Conservation (phyloP, 164 flowering plant species). For the Berberis vulgaris region DNA sequence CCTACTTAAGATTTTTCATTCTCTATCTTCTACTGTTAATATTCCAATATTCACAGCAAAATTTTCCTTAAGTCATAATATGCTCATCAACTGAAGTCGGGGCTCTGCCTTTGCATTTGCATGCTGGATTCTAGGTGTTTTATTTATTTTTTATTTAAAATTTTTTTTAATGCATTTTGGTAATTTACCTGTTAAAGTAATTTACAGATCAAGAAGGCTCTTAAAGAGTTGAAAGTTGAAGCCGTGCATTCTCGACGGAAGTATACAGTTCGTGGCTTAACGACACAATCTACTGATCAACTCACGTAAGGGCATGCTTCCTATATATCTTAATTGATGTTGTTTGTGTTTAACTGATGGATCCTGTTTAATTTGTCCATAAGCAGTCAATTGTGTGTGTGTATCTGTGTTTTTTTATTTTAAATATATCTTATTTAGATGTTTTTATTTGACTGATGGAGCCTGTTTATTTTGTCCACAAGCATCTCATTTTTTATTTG, state of each 20-base stretch:
- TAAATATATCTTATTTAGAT: not conserved
- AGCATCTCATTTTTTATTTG: not conserved
- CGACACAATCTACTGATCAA: constrained; percentile 56
- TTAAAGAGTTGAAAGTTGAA: constrained; percentile 66
- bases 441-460: not conserved
- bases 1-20: not conserved
- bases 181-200: not conserved
- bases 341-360: not conserved
- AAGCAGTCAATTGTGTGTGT: not conserved
- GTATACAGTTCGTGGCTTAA: constrained; percentile 55
- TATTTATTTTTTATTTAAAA: not conserved
- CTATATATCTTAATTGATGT: not conserved
- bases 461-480: not conserved
- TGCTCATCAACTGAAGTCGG: not conserved
- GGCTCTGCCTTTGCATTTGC: not conserved
- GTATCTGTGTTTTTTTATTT: not conserved
- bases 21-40: no score
- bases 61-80: constrained; percentile 4
- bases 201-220: constrained; percentile 53
- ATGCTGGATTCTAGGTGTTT: not conserved
- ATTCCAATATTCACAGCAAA: no score
- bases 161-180: not conserved
- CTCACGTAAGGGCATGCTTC: constrained; percentile 34
- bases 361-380: not conserved
- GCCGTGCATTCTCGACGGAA: constrained; percentile 59